Base-by-base conservation (phyloP, 129 eudicot species). In the Solidago caesia region DNA sequence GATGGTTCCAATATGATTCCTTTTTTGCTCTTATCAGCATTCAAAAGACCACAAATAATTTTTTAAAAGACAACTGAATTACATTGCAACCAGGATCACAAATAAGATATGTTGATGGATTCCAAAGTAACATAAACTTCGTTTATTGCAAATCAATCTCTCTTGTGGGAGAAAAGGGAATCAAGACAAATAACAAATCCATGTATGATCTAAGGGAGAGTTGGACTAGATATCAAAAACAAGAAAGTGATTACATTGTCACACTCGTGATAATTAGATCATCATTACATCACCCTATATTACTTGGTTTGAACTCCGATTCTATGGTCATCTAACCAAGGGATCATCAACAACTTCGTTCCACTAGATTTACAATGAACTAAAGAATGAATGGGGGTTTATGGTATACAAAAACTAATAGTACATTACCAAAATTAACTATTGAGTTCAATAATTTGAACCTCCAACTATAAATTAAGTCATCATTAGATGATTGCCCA, bases 401-500 rank as follows among this genome's bases (percentile, higher is more conserved):
- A 13, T 2, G 13, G 33, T 73, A 46, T 63, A 55, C 70, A 73
- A 6, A 66, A 51, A 64, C 67, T 66, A 75, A 75, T 74, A 74
- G 29, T 74, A 11, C 56, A 64, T 55, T 55, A 52, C 42, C 44
- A 55, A 71, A 21, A 7, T 16, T 42, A 71, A 42, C 43, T 16
- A 72, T 43, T 16, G 6, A 42, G 16, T 58, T 72, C 25, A 57
- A 44, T 14, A 57, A 72, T 44, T 15, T 16, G 14, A 26, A 72
- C 44, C 56, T 44, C 4, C 44, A 72, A 67, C n/a, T 11, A 14
- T 42, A 3, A n/a, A 53, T 45, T 67, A 57, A 14, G 13, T 55
- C 44, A 58, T 44, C 66, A 12, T 85, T 43, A 87, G 11, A 77
- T 73, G 48, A 91, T 84, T 42, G 96, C 86, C 99, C 99, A 94